Base-by-base conservation (phyloP, 1,139 yeast genomes). In the Pichia sp. region DNA sequence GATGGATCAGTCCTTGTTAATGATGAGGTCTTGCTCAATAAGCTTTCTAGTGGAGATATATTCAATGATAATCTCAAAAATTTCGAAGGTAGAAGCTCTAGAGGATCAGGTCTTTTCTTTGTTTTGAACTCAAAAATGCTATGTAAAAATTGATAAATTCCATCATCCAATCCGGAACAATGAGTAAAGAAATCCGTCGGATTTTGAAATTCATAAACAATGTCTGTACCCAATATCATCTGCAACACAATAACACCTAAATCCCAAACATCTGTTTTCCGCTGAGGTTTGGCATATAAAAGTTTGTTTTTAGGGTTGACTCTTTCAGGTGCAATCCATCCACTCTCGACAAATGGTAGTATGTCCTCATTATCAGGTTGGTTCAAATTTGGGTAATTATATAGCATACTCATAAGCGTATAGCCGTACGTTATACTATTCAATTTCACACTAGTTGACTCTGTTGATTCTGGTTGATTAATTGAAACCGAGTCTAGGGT, bases 231-330 rank as follows among this genome's bases (percentile, higher is more conserved):
- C 46, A 84, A 73, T 67, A 91, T 80, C 64, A 90, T 77, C 59
- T 88, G 82, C 31, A 88, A 73, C 63, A 93, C 85, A 5, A 88
- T 70, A 0, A 88, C 89, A 3, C 97, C 99, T 50, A 92, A 73
- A 63, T 88, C 87, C 97, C 97, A 93, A 6, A 95, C 85, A 71
- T 95, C 99, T 0, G 97, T 84, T 66, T 90, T 89, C 47, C 89
- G 75, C 55, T 85, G 87, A 10, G 86, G 85, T 46, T 67, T 67
- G 7, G 60, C 55, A 24, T 63, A 61, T 48, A 75, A 68, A 17
- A 69, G 62, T 1, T 52, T 44, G 43, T 68, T 73, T 14, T 72
- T 71, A 0, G 68, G 65, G 46, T 74, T 72, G 6, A 70, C 65
- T 16, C 86, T 64, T 66, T 91, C 97, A 0, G 98, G 97, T 0